A percentile compares a stretch with the other conserved stretches of the same genome.
Evolutionary conservation across 2,329 filamentous ascomycete genomes (phyloP).

Genomic region (Immersiporthe knoxdaviesiana): DNA sequence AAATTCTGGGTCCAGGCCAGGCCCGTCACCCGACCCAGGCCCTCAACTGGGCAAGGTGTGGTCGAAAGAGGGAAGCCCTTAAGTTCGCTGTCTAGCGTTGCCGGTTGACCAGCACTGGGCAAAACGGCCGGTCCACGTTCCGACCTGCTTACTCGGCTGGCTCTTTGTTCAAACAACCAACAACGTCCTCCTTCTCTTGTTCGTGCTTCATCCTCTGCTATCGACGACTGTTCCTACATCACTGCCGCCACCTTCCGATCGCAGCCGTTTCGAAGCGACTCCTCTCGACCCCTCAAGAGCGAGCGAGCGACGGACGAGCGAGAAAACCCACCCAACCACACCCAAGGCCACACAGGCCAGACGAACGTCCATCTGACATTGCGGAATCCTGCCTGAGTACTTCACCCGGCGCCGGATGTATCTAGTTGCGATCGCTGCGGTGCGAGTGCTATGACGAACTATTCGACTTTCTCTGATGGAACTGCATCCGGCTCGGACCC

Average conservation of each 20-base stretch:
- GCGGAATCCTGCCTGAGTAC: background rate
- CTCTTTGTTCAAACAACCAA: background rate
- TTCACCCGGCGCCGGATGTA: background rate
- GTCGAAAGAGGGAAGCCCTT: background rate
- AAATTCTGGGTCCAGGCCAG: constrained; percentile 18
- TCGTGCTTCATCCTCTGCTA: background rate
- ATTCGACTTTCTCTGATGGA: constrained; percentile 57
- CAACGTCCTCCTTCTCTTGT: background rate
- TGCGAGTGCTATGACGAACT: constrained; percentile 54
- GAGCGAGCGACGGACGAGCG: background rate
- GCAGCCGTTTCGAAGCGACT: background rate
- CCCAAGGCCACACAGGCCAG: background rate
- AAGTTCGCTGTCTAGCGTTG: constrained; percentile 18
- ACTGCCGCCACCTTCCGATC: background rate
- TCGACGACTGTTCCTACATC: background rate
- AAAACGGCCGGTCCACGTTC: constrained; percentile 1
- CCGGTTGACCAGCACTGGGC: constrained; percentile 18
- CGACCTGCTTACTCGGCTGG: background rate
- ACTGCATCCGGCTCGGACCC: constrained; percentile 44
- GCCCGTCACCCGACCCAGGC: background rate
- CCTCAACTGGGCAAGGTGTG: constrained; percentile 11
- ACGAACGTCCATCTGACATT: background rate
- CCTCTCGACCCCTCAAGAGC: background rate
- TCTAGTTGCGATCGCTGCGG: constrained; percentile 6
- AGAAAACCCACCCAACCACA: background rate